phyloP scores from a whole-genome alignment of 176 grass and related monocot genomes.

The Tillandsia leiboldiana region DNA sequence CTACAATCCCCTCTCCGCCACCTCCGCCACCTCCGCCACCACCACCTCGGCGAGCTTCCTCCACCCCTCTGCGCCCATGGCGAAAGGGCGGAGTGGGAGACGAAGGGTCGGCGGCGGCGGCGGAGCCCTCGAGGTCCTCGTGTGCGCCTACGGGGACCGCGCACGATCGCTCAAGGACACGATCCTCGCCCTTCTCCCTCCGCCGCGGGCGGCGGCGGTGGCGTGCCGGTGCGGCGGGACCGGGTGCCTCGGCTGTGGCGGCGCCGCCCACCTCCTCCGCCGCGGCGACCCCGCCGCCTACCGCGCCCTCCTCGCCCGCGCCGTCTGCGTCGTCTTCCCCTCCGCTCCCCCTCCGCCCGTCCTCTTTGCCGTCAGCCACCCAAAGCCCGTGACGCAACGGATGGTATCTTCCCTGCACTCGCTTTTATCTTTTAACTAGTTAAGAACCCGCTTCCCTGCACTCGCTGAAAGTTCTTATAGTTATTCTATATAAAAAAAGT shows the following conservation, averaged over 20 bases:
- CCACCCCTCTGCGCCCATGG: background rate
- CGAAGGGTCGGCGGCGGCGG: background rate
- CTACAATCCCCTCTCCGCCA: no score
- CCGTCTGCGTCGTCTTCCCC: constrained; percentile 7
- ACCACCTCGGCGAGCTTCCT: background rate
- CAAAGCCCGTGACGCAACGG: constrained; percentile 3
- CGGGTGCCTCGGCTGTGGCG: constrained; percentile 17
- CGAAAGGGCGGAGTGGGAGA: background rate
- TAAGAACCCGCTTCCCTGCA: background rate
- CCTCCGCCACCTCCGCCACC: no score
- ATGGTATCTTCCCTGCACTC: constrained; percentile 7
- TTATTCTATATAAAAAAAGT: no score
- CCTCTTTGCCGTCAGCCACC: background rate
- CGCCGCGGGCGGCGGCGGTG: background rate
- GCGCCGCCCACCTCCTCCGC: constrained; percentile 11
- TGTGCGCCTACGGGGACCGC: constrained; percentile 9
- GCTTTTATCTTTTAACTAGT: background rate
- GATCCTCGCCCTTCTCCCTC: constrained; percentile 26
- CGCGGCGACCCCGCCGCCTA: constrained; percentile 18
- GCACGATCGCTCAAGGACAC: constrained; percentile 19
- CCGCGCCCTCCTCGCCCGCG: constrained; percentile 11
- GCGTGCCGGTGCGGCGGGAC: constrained; percentile 1
- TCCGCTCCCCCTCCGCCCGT: constrained; percentile 4
- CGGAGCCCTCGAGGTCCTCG: constrained; percentile 4
- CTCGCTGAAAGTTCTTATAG: no score